These are phyloP conservation scores for Phytopythium chamaehyphon DNA, from an alignment of 352 stramenopile species.

Conservation along the genomic window DNA sequence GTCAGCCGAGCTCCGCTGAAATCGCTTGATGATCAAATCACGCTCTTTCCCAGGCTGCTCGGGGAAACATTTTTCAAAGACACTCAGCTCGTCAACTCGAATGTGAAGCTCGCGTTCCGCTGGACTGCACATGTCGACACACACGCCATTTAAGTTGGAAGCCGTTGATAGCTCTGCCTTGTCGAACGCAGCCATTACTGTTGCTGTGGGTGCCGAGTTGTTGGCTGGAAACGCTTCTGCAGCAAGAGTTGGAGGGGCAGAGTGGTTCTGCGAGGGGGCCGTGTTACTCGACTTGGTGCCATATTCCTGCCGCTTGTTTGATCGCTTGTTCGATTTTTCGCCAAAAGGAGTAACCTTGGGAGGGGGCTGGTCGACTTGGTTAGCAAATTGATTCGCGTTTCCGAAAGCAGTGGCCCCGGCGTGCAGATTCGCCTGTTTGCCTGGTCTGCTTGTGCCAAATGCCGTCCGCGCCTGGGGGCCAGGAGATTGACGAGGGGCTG, in stretches of 20 bases:
- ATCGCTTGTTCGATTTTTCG: neutral
- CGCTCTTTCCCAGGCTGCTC: conserved; percentile 47
- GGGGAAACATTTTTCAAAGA: conserved; percentile 83
- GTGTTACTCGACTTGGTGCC: too few relatives aligned
- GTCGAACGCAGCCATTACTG: conserved; percentile 4
- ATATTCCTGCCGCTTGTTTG: neutral
- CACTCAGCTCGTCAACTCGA: conserved; percentile 79
- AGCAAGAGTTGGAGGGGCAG: neutral
- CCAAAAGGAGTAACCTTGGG: neutral
- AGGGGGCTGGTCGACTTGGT: too few relatives aligned
- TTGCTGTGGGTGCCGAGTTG: conserved; percentile 10
- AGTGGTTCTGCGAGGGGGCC: neutral
- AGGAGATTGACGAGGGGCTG: too few relatives aligned
- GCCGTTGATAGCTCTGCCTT: conserved; percentile 63
- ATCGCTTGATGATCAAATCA: conserved; percentile 84
- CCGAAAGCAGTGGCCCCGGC: too few relatives aligned
- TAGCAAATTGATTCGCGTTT: too few relatives aligned
- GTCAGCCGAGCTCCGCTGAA: conserved; percentile 82
- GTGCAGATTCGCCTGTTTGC: too few relatives aligned
- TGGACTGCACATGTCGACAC: conserved; percentile 83
- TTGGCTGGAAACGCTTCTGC: conserved; percentile 3
- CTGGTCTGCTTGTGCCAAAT: too few relatives aligned
- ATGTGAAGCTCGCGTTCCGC: conserved; percentile 81
- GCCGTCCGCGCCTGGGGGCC: too few relatives aligned
- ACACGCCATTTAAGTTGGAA: conserved; percentile 68